phyloP scores from a whole-genome alignment of 2,329 filamentous ascomycete genomes.

The Fusarium sp. region DNA sequence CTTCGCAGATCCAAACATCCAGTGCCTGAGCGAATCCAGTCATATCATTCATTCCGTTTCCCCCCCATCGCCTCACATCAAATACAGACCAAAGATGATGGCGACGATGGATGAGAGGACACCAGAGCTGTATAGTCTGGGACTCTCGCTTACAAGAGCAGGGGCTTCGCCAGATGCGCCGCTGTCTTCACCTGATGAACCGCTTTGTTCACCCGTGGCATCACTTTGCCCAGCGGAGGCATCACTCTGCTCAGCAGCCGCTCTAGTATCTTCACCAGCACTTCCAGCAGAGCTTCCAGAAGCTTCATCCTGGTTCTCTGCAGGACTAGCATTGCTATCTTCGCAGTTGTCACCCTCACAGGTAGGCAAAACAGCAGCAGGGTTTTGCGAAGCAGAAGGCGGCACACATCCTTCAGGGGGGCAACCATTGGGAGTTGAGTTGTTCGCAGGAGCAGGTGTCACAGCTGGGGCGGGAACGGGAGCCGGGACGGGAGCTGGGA shows the following conservation, averaged over 20 bases:
- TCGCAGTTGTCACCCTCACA: neutral
- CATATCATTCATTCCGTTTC: neutral
- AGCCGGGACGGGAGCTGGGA: constrained; percentile 12
- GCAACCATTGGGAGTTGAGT: constrained; percentile 21
- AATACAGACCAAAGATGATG: constrained; percentile 26
- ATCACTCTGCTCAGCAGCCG: neutral
- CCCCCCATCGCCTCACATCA: constrained; percentile 4
- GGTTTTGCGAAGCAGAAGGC: neutral
- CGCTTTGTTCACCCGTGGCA: neutral
- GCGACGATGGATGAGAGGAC: constrained; percentile 27
- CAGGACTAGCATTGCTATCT: neutral
- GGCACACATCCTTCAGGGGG: constrained; percentile 10
- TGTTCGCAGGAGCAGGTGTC: neutral
- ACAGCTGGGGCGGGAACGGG: constrained; percentile 2
- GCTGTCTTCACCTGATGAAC: neutral
- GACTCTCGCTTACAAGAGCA: constrained; percentile 17
- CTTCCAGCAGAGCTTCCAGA: neutral
- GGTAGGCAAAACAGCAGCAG: neutral
- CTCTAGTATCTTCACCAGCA: neutral
- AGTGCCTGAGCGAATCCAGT: neutral
- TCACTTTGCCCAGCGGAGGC: neutral
- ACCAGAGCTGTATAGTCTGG: constrained; percentile 16
- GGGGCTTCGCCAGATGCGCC: constrained; percentile 11
- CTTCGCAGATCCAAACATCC: neutral
- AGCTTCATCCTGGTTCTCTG: neutral